Evolutionary conservation across 768 basidiomycete genomes (phyloP), one percentile per base, ranked within the genome.

Genomic region (Xerocomellus amylosporus): DNA sequence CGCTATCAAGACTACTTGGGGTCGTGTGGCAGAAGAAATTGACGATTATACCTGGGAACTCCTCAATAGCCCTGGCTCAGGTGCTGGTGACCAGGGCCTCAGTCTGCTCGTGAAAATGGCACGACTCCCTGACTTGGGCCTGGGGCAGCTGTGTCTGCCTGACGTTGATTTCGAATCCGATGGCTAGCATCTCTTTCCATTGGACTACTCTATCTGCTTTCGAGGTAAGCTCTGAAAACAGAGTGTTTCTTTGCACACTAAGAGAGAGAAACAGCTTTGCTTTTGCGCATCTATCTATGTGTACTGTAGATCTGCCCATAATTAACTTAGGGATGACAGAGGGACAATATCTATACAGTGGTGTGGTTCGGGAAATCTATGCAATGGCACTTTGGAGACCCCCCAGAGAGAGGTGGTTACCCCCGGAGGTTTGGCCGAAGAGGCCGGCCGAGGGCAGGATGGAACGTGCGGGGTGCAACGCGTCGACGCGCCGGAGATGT

Each of bases 91-190:
- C 45, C 65, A 71, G 6, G 74, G 74, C 14, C 72, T 91, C 28
- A 75, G 84, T 20, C 77, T 89, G 79, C 69, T 90, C 9, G 78
- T 90, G 42, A 83, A 81, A 64, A 90, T 91, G 88, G 86, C 87
- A 20, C 76, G 89, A 43, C 71, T 90, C 37, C 77, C 83, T 54
- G 88, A 91, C 70, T 72, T 90, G 54, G 89, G 87, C 0, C 75
- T 91, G 13, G 85, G 77, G 20, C 86, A 90, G 68, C 64, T 90
- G 4, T 71, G 69, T 58, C 43, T 72, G 14, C 69, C 69, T 30
- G 71, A 65, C 8, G 42, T 71, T 14, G 61, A 72, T 46, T 63
- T 70, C 17, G 70, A 55, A 30, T 53, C 55, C 22, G 63, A 58
- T 20, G 44, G 34, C 19, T 67, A 66, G 45, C 14, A 24, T 39